Evolutionary conservation across 2,329 filamentous ascomycete genomes (phyloP), one percentile per base, ranked within the genome.

Genomic region (Colletotrichum incanum): DNA sequence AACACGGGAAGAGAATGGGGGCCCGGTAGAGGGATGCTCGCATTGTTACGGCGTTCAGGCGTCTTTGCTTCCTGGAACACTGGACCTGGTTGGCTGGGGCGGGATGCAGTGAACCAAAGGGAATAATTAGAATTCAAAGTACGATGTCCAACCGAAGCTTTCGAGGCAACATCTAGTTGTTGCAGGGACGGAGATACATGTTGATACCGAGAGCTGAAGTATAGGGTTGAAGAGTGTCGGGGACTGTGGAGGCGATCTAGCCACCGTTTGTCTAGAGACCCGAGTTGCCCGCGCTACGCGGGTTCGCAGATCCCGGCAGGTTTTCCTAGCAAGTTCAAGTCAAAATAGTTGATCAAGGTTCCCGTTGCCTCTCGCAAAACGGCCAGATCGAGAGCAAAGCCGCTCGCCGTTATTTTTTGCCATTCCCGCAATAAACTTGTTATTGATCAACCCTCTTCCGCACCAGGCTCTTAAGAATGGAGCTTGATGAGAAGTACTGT

Each of bases 11-110:
- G 47, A 47, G 43, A 62, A 61, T 52, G 70, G 37, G 56, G 59
- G 59, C 58, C 58, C 65, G 70, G 60, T 39, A 60, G 47, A 60
- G 70, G 69, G 52, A 71, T 71, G 37, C 61, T 73, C 71, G 71
- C 71, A 73, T 73, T 73, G 61, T 73, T 71, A 73, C 52, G 71
- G 71, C 71, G 71, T 71, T 73, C 67, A 73, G 71, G 71, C 71
- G 71, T 73, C 71, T 73, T 71, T 73, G 60, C 55, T 71, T 73
- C 67, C 71, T 67, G 67, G 67, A 71, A 73, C 69, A 73, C 70
- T 72, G 67, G 71, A 61, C 71, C 66, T 73, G 71, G 71, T 73
- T 71, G 71, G 61, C 61, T 73, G 61, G 52, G 31, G 61, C 66
- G 71, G 71, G 71, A 63, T 66, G 71, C 71, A 61, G 61, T 73